Evolutionary conservation across 2,329 filamentous ascomycete genomes (phyloP).

Genomic region (Intubia oerlemansii): DNA sequence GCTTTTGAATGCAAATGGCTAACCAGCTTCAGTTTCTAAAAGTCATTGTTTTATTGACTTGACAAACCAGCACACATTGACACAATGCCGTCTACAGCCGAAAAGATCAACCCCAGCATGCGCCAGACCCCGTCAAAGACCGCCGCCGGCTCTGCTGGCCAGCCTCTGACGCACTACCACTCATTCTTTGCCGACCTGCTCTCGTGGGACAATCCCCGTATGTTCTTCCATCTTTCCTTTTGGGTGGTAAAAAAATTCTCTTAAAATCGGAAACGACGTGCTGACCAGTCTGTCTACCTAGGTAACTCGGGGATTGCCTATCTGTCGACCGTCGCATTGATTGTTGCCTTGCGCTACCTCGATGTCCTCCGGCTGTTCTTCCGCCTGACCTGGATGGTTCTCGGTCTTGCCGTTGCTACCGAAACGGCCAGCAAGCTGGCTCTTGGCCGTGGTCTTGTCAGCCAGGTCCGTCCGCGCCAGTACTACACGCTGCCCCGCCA

Average conservation of each 20-base stretch:
- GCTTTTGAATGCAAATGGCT: too few relatives aligned
- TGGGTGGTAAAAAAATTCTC: neutral
- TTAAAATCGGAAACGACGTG: neutral
- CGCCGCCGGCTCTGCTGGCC: too few relatives aligned
- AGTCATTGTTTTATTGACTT: neutral
- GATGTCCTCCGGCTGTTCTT: conserved; percentile 43
- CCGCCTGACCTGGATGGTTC: conserved; percentile 41
- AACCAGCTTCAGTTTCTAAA: neutral
- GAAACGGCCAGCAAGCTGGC: conserved; percentile 40
- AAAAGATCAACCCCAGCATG: too few relatives aligned
- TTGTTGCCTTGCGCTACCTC: conserved; percentile 43
- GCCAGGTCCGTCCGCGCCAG: conserved; percentile 42
- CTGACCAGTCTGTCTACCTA: conserved; percentile 13
- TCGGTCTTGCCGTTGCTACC: conserved; percentile 36
- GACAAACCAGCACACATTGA: conserved; percentile 8
- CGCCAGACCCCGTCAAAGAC: too few relatives aligned
- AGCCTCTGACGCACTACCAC: conserved; percentile 47
- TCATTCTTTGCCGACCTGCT: conserved; percentile 49
- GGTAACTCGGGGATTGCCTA: conserved; percentile 46
- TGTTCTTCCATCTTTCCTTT: conserved; percentile 11
- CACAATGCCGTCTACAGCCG: conserved; percentile 21
- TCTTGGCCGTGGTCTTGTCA: conserved; percentile 38
- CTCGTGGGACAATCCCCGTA: conserved; percentile 48
- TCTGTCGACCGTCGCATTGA: conserved; percentile 30
- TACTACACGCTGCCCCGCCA: conserved; percentile 46